phyloP scores from a whole-genome alignment of 1,284 basidiomycete species.

The Hemileia vastatrix region DNA sequence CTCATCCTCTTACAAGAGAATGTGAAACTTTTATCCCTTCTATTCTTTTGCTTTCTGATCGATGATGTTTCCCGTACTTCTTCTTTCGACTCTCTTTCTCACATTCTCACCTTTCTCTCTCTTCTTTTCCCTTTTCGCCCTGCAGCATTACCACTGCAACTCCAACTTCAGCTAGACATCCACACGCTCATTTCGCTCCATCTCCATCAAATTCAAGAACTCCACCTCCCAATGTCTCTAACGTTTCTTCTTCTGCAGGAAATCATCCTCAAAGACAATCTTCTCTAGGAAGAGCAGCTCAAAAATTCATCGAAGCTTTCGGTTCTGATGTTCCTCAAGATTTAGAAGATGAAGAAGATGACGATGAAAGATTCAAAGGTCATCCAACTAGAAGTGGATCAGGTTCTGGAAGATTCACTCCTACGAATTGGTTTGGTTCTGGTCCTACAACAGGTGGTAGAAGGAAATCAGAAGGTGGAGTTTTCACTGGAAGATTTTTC shows the following conservation, averaged over 20 bases:
- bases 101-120: too few relatives aligned
- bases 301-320: neutral
- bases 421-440: conserved; percentile 24
- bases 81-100: too few relatives aligned
- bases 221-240: neutral
- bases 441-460: neutral
- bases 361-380: conserved; percentile 35
- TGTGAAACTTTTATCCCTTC: too few relatives aligned
- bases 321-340: neutral
- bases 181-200: too few relatives aligned
- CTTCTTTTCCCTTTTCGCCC: too few relatives aligned
- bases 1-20: too few relatives aligned
- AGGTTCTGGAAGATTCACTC: conserved; percentile 27
- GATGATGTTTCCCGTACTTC: too few relatives aligned
- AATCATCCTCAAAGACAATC: conserved; percentile 1
- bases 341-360: conserved; percentile 13
- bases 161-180: too few relatives aligned
- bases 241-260: neutral
- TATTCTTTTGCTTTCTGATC: too few relatives aligned
- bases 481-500: neutral
- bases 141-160: too few relatives aligned
- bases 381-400: conserved; percentile 28
- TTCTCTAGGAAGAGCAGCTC: neutral
- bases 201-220: neutral
- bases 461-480: too few relatives aligned